Base-by-base conservation (phyloP, 495 filamentous ascomycete genomes). In the Copromyces sp. region DNA sequence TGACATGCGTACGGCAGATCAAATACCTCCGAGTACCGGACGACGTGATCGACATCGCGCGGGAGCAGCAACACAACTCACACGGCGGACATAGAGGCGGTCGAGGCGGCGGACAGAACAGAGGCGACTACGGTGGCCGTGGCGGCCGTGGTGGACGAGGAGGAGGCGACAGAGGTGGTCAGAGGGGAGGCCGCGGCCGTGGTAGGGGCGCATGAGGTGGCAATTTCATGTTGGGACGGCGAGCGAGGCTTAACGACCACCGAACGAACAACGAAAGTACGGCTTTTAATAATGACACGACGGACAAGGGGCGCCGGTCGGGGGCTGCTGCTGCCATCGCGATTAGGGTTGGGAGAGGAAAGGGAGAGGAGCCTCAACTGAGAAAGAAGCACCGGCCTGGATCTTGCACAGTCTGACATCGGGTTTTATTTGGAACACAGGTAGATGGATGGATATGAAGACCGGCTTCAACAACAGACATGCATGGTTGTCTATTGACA, bases 1-100 rank as follows among this genome's bases (percentile, higher is more conserved):
- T n/a, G n/a, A n/a, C n/a, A n/a, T n/a, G n/a, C n/a, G n/a, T n/a
- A n/a, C n/a, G n/a, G n/a, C 76, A 99, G 95, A 99, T 99, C 85
- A 99, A 99, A 87, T 99, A 97, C 83, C 89, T 99, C 42, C 92
- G 94, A 69, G 93, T 99, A 3, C 93, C 94, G 68, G 95, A 98
- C 80, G 94, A 98, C 79, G 95, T 98, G 73, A 90, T 98, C 81
- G 95, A 98, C 70, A 79, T 94, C 11, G 94, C 95, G 14, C 97
- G 94, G 85, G 95, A 98, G 59, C 94, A 97, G 79, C 90, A 92
- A 74, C 92, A 94, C 73, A 85, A 83, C 61, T 91, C 94, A 78
- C 77, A 80, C 38, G 77, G 82, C 37, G 82, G 83, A 35, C 90
- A 83, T 78, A 87, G 84, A 77, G 90, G 93, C 29, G 90, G 90